Conservation (phyloP, 2,329 filamentous ascomycete genomes). For the Graphilbum fragrans region DNA sequence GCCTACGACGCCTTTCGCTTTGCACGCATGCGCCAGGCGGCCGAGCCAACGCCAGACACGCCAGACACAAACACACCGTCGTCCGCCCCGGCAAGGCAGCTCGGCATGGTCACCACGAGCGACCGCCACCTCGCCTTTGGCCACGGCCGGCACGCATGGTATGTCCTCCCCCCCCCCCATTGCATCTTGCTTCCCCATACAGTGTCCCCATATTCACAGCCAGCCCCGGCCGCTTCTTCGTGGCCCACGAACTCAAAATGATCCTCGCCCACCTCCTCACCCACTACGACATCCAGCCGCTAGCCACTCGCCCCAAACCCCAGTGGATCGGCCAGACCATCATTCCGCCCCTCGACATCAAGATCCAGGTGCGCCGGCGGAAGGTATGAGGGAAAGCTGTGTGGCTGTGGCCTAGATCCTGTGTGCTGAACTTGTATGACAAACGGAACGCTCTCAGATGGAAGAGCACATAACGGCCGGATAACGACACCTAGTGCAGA, state of each 20-base stretch:
- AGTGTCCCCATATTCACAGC: neutral
- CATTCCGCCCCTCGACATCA: conserved; percentile 21
- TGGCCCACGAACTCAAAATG: conserved; percentile 43
- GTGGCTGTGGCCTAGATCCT: too few species aligned
- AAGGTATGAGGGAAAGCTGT: neutral
- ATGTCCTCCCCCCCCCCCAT: conserved; percentile 5
- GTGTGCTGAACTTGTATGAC: too few species aligned
- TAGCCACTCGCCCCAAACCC: conserved; percentile 24
- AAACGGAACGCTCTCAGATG: too few species aligned
- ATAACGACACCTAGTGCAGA: too few species aligned
- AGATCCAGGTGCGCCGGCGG: conserved; percentile 17
- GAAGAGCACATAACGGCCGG: too few species aligned
- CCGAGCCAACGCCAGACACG: neutral
- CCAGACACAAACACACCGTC: neutral
- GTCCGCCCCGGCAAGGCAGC: conserved; percentile 18
- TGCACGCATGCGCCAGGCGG: conserved; percentile 25
- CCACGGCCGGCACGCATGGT: conserved; percentile 41
- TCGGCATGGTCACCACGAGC: conserved; percentile 41
- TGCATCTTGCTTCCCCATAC: neutral
- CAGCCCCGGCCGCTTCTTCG: conserved; percentile 43
- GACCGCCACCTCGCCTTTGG: conserved; percentile 40
- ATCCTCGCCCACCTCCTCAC: conserved; percentile 35
- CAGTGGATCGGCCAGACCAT: conserved; percentile 32
- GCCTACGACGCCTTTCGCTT: conserved; percentile 38
- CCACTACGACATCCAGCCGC: conserved; percentile 38